Evolutionary conservation across 345 rosid genomes (phyloP).

Genomic region (Crucihimalaya himalaica): DNA sequence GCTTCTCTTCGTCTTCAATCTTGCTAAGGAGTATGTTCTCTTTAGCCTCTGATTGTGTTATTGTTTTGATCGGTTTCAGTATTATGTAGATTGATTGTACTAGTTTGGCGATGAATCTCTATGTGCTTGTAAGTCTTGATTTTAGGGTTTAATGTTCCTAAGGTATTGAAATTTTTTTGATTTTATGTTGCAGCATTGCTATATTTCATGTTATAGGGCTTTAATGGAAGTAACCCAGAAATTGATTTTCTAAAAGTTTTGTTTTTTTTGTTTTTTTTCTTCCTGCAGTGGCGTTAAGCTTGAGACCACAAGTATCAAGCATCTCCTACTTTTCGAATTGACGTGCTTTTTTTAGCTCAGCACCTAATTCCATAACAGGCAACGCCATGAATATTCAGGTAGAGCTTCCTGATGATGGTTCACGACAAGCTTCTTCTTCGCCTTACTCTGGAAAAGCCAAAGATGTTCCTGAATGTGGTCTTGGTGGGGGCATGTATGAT

Average conservation of each 20-base stretch:
- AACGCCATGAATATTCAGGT: not conserved
- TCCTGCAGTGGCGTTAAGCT: conserved; percentile 10
- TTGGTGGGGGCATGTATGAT: conserved; percentile 69
- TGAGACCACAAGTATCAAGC: not conserved
- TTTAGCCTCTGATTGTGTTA: not conserved
- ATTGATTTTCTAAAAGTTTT: not conserved
- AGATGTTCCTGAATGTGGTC: conserved; percentile 2
- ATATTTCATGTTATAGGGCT: not conserved
- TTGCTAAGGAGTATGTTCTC: not conserved
- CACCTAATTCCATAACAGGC: not conserved
- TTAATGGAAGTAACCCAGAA: not conserved
- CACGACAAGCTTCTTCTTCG: conserved; percentile 47
- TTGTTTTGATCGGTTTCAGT: not conserved
- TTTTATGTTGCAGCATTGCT: not conserved
- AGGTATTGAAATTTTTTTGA: not conserved
- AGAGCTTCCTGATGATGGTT: conserved; percentile 39
- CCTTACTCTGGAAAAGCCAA: conserved; percentile 47
- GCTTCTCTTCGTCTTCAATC: not conserved
- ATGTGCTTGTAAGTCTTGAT: too few relatives aligned
- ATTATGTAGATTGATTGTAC: not conserved
- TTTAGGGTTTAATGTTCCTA: not conserved
- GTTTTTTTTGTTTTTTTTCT: not conserved
- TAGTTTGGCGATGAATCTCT: not conserved
- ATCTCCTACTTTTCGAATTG: not conserved
- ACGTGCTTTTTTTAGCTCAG: not conserved